Evolutionary conservation across 2,329 filamentous ascomycete species (phyloP).

Genomic region (Simplicillium aogashimaense): DNA sequence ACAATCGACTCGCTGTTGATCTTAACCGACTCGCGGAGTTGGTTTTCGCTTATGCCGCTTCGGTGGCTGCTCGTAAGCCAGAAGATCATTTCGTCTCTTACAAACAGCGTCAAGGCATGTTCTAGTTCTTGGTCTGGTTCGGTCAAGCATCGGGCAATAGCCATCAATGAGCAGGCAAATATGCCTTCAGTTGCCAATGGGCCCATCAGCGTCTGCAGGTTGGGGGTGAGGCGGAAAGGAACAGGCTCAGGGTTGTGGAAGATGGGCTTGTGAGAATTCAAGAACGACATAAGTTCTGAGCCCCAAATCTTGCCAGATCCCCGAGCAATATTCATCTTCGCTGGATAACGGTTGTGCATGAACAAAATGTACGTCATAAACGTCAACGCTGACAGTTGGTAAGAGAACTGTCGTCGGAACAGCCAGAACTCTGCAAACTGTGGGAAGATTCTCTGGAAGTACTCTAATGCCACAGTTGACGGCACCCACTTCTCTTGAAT

Average conservation of each 20-base stretch:
- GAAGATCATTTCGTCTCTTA: constrained; percentile 95
- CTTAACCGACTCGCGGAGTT: constrained; percentile 71
- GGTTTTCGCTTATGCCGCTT: constrained; percentile 41
- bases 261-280: constrained; percentile 74
- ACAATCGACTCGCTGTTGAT: constrained; percentile 85
- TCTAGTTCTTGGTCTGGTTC: constrained; percentile 88
- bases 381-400: constrained; percentile 87
- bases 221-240: constrained; percentile 93
- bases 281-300: constrained; percentile 82
- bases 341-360: constrained; percentile 91
- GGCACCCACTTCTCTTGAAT: constrained; percentile 94
- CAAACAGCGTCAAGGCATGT: constrained; percentile 87
- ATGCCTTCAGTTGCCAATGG: constrained; percentile 93
- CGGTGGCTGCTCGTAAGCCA: constrained; percentile 83
- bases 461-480: constrained; percentile 70
- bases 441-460: constrained; percentile 81
- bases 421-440: constrained; percentile 95
- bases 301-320: constrained; percentile 92
- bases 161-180: constrained; percentile 92
- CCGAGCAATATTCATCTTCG: constrained; percentile 87
- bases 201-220: constrained; percentile 92
- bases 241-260: constrained; percentile 95
- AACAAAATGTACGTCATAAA: constrained; percentile 99
- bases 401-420: constrained; percentile 93
- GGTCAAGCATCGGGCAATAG: constrained; percentile 85